Percentiles rank a stretch among this genome's conserved stretches.
Conservation (phyloP, 495 filamentous ascomycete species). For the Penicillium coffeae region DNA sequence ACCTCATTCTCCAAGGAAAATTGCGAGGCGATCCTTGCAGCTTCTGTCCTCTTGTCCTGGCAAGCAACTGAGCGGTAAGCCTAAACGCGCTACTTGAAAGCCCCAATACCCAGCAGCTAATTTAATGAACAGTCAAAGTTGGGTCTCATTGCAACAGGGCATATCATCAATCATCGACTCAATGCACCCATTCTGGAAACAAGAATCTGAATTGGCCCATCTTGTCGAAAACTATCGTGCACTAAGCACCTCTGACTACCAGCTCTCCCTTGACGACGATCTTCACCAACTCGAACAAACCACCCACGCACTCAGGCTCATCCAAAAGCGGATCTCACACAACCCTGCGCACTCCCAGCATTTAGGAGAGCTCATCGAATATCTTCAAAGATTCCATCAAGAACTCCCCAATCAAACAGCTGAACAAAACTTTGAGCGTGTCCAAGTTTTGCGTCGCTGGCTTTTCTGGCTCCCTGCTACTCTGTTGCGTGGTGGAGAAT, state of each 20-base stretch:
- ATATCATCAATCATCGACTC: conserved; percentile 84
- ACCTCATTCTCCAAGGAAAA: conserved; percentile 79
- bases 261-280: conserved; percentile 58
- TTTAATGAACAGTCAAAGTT: conserved; percentile 64
- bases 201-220: conserved; percentile 78
- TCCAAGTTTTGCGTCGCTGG: conserved; percentile 84
- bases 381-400: conserved; percentile 73
- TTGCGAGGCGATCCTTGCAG: conserved; percentile 87
- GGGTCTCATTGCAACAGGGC: conserved; percentile 89
- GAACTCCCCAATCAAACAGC: conserved; percentile 68
- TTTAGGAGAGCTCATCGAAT: conserved; percentile 73
- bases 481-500: conserved; percentile 54
- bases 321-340: conserved; percentile 67
- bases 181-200: conserved; percentile 84
- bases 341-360: conserved; percentile 70
- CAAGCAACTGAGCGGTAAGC: conserved; percentile 94
- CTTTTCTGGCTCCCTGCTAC: conserved; percentile 90
- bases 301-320: conserved; percentile 52
- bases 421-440: conserved; percentile 79
- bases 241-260: conserved; percentile 51
- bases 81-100: conserved; percentile 2
- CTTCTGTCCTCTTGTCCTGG: conserved; percentile 92
- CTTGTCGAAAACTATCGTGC: conserved; percentile 66
- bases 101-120: conserved; percentile 17
- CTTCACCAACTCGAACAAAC: conserved; percentile 59